A percentile compares a stretch with the other conserved stretches of the same genome.
phyloP scores from a whole-genome alignment of 495 filamentous ascomycete species.

The Talaromyces thailandensis region DNA sequence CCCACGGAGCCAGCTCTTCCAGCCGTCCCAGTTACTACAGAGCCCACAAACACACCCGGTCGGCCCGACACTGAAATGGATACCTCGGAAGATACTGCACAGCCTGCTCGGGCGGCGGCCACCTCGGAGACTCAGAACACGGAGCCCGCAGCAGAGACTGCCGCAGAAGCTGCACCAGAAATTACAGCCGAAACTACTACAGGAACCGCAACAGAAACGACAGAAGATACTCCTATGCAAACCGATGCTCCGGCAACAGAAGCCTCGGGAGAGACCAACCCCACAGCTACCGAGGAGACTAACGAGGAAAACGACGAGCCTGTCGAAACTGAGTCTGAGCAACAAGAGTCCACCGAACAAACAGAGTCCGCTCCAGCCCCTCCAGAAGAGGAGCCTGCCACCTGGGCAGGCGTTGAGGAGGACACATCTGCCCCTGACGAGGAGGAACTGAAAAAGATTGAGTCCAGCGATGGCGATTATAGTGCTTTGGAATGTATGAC shows the following conservation, averaged over 20 bases:
- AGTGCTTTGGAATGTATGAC: conserved; percentile 47
- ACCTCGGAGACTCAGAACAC: background rate
- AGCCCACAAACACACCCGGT: background rate
- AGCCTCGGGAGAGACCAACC: background rate
- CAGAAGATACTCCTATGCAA: background rate
- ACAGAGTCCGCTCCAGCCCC: conserved; percentile 9
- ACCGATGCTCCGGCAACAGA: background rate
- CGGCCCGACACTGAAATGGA: conserved; percentile 1
- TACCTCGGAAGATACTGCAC: conserved; percentile 2
- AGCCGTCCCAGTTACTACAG: background rate
- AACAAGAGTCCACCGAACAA: conserved; percentile 5
- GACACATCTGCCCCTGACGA: conserved; percentile 50
- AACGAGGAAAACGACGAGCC: background rate
- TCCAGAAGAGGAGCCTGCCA: conserved; percentile 34
- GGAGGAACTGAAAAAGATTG: conserved; percentile 51
- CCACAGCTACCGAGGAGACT: background rate
- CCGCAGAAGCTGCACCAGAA: background rate
- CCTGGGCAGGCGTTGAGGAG: conserved; percentile 43
- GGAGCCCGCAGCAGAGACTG: background rate
- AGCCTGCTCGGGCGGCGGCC: conserved; percentile 6
- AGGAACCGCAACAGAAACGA: background rate
- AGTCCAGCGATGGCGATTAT: conserved; percentile 35
- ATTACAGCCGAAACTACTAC: background rate
- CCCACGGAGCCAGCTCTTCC: background rate
- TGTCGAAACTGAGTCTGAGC: conserved; percentile 2